These are phyloP conservation scores for Rhizophora mangle DNA, from an alignment of 345 rosid genomes.

Conservation along the genomic window DNA sequence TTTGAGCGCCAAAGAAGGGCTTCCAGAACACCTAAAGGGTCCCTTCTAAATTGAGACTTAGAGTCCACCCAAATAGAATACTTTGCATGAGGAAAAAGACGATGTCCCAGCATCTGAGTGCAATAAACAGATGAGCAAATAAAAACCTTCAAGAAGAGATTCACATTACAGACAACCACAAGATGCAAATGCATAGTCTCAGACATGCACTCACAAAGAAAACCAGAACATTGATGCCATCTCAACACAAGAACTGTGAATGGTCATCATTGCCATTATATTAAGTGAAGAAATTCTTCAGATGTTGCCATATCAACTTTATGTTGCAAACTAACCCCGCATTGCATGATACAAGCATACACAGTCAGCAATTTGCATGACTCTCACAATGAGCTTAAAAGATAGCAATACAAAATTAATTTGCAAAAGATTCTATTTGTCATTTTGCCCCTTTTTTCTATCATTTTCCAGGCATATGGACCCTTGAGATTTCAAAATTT, in stretches of 20 bases:
- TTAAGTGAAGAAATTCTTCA: neutral
- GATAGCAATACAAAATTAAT: too few species aligned
- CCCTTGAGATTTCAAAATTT: too few species aligned
- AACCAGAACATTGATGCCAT: slow-evolving; percentile 3
- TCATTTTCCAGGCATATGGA: too few species aligned
- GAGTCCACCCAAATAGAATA: slow-evolving; percentile 97
- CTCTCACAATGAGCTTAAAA: too few species aligned
- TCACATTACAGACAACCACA: neutral
- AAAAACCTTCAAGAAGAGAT: slow-evolving; percentile 5
- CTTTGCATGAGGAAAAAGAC: slow-evolving; percentile 74
- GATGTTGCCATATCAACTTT: too few species aligned
- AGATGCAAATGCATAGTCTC: neutral
- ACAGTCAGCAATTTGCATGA: too few species aligned
- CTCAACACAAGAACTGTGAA: neutral
- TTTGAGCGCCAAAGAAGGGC: slow-evolving; percentile 90
- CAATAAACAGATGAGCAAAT: slow-evolving; percentile 15
- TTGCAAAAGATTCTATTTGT: too few species aligned
- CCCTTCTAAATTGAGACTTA: slow-evolving; percentile 94
- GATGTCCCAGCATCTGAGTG: slow-evolving; percentile 85
- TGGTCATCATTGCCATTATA: neutral
- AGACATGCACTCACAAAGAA: neutral
- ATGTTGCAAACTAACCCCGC: too few species aligned
- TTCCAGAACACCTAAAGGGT: slow-evolving; percentile 83
- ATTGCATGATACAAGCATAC: neutral
- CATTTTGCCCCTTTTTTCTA: too few species aligned